Evolutionary conservation across 192 early-diverging fungal species (phyloP), one percentile per base, ranked within the genome.

Genomic region (Coemansia sp.): DNA sequence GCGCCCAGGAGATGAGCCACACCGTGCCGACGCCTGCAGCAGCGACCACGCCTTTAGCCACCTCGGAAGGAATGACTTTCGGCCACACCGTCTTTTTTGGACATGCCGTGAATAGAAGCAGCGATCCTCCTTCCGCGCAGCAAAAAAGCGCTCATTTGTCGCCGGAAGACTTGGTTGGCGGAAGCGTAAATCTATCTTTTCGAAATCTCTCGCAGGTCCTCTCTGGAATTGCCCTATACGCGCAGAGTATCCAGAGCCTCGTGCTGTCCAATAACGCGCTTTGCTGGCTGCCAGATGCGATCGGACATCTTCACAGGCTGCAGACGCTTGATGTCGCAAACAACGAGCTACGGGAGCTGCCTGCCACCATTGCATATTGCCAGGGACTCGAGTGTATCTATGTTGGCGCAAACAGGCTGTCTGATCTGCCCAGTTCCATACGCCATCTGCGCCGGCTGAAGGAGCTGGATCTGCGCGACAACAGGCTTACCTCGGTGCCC

Each of bases 251-350:
- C 39, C 68, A 61, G 3, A 48, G 46, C 4, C 27, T 78, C 2
- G 39, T 55, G 18, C 39, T 78, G 34, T 65, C 69, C 22, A 46
- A 60, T 54, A 77, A 68, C 59, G 45, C 35, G 42, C 66, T 77
- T 29, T 55, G 3, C 28, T 8, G 5, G 19, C 58, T 77, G 14
- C 74, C 74, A 3, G 68, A 71, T 22, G 74, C 67, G 36, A 71
- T 77, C n/a, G 74, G 74, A 1, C 55, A 62, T 39, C 23, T 72
- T 60, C 62, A 53, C n/a, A 61, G 48, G 48, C 60, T 78, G 34
- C 65, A 72, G 63, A 16, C 13, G 1, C 49, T 78, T 10, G 63
- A 78, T 24, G 58, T 78, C 11, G 62, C 69, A 18, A 25, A 53
- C 20, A 78, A 78, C 55, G 24, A 48, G 36, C 62, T 71, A 2